Evolutionary conservation across 768 basidiomycete genomes (phyloP), one percentile per base, ranked within the genome.

Genomic region (Lenzites betulinus): DNA sequence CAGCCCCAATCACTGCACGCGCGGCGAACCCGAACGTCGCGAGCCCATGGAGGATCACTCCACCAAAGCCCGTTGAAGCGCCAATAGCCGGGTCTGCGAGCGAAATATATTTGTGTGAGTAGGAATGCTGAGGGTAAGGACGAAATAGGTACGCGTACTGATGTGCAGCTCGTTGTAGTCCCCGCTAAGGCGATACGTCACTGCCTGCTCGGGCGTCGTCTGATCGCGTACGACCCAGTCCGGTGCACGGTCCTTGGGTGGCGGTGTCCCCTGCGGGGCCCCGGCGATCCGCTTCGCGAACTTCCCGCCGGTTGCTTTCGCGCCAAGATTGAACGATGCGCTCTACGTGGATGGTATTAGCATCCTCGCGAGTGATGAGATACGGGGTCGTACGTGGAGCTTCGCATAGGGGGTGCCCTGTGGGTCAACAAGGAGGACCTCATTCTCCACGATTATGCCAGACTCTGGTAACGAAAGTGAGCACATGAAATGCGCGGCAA

Each of bases 11-110:
- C 54, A 95, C 74, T 1, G 85, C 90, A 43, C 92, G 86, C 3
- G 90, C 93, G 8, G 80, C 89, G 69, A 93, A 93, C 11, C 93
- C 93, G 70, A 83, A 94, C 0, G 88, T 84, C 20, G 89, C 87
- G 25, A 95, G 79, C 28, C 93, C 93, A 69, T 95, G 93, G 2
- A 95, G 81, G 67, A 95, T 93, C 38, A 88, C 85, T 49, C 88
- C 93, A 2, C 90, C 90, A 67, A 95, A 94, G 12, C 92, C 91
- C 18, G 86, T 79, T 8, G 77, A 79, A 64, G 84, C 71, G n/a
- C 92, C 93, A 39, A 91, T 84, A 15, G 68, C 71, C 1, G 92
- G 90, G 76, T 94, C 92, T 89, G 69, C 23, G 78, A 1, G 76
- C 78, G 46, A 30, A 1, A 51, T 41, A 30, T n/a, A 38, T 47